Evolutionary conservation across 495 filamentous ascomycete genomes (phyloP).

Genomic region (Astrothelium macrocarpum): DNA sequence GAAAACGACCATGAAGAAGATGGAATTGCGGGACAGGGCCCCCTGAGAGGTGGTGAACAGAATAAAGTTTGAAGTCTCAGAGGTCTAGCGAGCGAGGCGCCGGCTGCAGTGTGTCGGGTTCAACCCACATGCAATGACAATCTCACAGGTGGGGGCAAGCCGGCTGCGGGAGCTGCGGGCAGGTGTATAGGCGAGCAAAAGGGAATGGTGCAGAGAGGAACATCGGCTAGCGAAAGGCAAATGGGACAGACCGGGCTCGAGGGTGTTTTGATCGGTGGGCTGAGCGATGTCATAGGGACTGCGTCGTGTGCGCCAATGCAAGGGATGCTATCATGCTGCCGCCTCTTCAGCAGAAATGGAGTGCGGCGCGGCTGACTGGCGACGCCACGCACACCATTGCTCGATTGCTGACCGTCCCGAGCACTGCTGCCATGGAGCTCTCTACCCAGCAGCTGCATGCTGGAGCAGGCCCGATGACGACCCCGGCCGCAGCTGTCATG

Average conservation of each 20-base stretch:
- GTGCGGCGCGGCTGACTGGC: not conserved
- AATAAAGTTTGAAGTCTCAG: conserved; percentile 3
- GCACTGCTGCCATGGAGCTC: not conserved
- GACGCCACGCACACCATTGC: not conserved
- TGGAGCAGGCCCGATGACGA: too few relatives aligned
- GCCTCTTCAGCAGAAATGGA: not conserved
- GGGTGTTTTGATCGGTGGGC: not conserved
- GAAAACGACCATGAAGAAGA: not conserved
- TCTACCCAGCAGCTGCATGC: too few relatives aligned
- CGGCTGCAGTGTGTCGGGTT: not conserved
- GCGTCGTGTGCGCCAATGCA: not conserved
- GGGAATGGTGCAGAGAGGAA: not conserved
- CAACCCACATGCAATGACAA: not conserved
- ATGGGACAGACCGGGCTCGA: not conserved
- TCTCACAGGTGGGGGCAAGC: not conserved
- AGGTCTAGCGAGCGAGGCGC: not conserved
- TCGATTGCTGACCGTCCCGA: not conserved
- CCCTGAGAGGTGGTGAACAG: not conserved
- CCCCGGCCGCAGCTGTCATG: not conserved
- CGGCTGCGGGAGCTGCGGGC: not conserved
- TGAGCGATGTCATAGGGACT: not conserved
- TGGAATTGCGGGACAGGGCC: not conserved
- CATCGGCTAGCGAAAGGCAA: not conserved
- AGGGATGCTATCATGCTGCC: not conserved
- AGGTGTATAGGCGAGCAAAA: not conserved